These are phyloP conservation scores for Colletotrichum horii DNA, from an alignment of 2,329 filamentous ascomycete genomes.

Conservation along the genomic window DNA sequence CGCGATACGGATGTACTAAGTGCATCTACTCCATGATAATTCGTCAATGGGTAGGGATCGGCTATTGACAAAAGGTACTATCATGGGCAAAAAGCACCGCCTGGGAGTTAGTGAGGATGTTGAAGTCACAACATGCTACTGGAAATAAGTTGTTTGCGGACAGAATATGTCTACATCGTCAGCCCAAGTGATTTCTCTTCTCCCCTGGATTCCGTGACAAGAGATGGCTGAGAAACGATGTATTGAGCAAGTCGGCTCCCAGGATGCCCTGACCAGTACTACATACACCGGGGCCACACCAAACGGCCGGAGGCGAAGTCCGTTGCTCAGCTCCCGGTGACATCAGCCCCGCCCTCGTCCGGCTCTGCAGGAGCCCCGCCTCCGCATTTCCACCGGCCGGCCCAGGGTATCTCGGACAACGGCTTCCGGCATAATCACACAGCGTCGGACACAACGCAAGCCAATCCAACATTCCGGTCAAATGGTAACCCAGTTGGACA, in stretches of 20 bases:
- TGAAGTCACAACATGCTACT: neutral
- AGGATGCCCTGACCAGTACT: fast-evolving
- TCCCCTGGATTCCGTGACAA: neutral
- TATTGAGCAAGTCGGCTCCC: neutral
- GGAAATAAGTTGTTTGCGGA: neutral
- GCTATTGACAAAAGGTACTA: neutral
- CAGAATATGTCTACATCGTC: neutral
- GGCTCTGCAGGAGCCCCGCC: neutral
- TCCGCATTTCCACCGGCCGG: neutral
- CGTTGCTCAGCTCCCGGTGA: neutral
- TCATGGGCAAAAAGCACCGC: neutral
- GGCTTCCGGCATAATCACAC: neutral
- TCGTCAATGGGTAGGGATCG: neutral
- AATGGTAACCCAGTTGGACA: neutral
- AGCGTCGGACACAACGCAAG: fast-evolving
- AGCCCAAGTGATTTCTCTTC: neutral
- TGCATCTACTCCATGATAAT: neutral
- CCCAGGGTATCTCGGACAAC: neutral
- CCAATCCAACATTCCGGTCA: neutral
- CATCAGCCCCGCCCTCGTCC: neutral
- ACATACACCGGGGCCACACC: fast-evolving
- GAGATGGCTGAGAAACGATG: neutral
- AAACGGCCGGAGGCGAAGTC: neutral
- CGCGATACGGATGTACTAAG: neutral
- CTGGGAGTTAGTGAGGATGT: neutral